Evolutionary conservation across 805 yeast genomes (phyloP).

Genomic region (Myxozyma mucilagina): DNA sequence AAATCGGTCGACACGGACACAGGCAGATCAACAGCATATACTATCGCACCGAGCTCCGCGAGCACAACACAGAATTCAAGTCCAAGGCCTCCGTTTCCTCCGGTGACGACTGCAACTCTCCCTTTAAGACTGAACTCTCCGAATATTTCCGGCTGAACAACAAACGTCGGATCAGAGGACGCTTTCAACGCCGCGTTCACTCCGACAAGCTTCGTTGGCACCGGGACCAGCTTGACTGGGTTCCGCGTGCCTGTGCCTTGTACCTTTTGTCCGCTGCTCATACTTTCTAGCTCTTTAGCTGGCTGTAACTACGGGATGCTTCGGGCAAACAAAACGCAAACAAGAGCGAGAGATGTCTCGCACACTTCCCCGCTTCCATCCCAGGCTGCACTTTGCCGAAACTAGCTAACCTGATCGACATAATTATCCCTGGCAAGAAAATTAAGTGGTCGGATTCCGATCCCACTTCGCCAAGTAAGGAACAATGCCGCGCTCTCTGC

Average conservation of each 20-base stretch:
- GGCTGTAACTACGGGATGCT: no score
- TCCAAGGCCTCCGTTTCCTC: slow-evolving; percentile 50
- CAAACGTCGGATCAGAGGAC: slow-evolving; percentile 32
- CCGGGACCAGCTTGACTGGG: slow-evolving; percentile 22
- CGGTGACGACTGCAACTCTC: slow-evolving; percentile 48
- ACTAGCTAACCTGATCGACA: no score
- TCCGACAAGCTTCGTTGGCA: slow-evolving; percentile 36
- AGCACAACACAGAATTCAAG: slow-evolving; percentile 46
- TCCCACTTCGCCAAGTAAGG: no score
- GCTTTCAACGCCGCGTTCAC: slow-evolving; percentile 38
- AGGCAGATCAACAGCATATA: slow-evolving; percentile 41
- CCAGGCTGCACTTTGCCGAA: no score
- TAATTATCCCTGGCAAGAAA: no score
- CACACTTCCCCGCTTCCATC: no score
- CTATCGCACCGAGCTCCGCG: slow-evolving; percentile 49
- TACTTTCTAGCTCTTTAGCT: neutral
- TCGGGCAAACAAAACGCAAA: no score
- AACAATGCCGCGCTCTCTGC: no score
- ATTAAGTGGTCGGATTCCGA: no score
- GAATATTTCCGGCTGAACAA: slow-evolving; percentile 36
- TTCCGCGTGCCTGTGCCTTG: neutral
- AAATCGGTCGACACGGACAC: slow-evolving; percentile 36
- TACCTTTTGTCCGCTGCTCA: no score
- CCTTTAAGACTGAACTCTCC: slow-evolving; percentile 47
- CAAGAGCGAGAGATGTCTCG: no score